Percentiles rank a stretch among this genome's conserved stretches.
Conservation (phyloP, 306 rosid genomes). For the Cyamopsis tetragonoloba region DNA sequence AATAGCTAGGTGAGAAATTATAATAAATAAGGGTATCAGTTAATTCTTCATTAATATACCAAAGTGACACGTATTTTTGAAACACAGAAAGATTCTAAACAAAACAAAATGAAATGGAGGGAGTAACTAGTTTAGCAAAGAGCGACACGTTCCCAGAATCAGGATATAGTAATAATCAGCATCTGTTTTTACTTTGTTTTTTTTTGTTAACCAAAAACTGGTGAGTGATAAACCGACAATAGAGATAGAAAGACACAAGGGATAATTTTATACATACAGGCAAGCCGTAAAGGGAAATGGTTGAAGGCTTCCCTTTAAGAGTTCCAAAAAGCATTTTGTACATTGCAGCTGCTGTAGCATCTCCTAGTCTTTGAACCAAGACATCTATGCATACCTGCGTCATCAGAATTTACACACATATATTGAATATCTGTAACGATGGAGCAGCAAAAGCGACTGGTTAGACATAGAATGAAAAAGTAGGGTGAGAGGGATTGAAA, state of each 20-base stretch:
- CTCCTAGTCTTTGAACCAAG: conserved; percentile 91
- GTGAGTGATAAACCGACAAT: neutral
- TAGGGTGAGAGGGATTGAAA: too few species aligned
- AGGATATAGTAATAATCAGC: neutral
- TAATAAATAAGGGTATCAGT: too few species aligned
- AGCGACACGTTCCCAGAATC: neutral
- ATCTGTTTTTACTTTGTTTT: neutral
- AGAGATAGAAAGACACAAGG: neutral
- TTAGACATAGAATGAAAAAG: neutral
- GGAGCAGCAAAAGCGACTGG: conserved; percentile 2
- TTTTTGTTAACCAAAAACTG: neutral
- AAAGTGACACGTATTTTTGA: too few species aligned
- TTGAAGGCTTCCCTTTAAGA: conserved; percentile 60
- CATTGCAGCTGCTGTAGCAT: conserved; percentile 94
- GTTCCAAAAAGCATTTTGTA: conserved; percentile 70
- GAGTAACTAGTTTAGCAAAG: neutral
- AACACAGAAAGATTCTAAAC: too few species aligned
- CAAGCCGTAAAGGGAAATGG: conserved; percentile 64
- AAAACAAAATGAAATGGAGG: too few species aligned
- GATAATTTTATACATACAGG: conserved; percentile 57
- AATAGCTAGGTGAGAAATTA: too few species aligned
- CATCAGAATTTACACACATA: too few species aligned
- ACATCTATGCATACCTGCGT: conserved; percentile 90
- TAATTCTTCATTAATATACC: too few species aligned
- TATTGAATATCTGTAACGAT: too few species aligned